Percentiles rank a stretch among this genome's conserved stretches.
Evolutionary conservation across 176 grass and related monocot species (phyloP).

Genomic region (Musa acuminata): DNA sequence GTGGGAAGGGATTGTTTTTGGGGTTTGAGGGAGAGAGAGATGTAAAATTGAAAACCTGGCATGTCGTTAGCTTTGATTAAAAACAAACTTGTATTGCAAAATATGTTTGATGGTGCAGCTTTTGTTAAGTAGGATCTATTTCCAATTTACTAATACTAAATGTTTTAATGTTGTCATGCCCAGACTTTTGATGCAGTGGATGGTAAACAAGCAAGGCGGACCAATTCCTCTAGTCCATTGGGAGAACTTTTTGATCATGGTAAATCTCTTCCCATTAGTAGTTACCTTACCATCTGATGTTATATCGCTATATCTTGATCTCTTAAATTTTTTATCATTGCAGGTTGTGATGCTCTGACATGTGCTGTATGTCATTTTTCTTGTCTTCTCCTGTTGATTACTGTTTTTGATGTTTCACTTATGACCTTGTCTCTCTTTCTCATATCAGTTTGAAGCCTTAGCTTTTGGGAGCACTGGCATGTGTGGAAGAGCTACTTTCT

Average conservation of each 20-base stretch:
- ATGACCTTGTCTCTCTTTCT: conserved; percentile 17
- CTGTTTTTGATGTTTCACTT: neutral
- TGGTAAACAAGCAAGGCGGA: conserved; percentile 99
- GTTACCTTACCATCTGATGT: neutral
- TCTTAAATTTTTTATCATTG: neutral
- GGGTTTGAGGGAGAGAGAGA: neutral
- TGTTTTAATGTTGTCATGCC: conserved; percentile 6
- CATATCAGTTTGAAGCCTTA: conserved; percentile 83
- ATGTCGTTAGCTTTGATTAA: neutral
- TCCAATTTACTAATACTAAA: neutral
- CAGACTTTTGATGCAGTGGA: conserved; percentile 99
- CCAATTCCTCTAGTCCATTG: conserved; percentile 94
- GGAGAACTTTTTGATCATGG: conserved; percentile 99
- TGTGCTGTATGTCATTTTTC: conserved; percentile 67
- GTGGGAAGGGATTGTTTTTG: no score
- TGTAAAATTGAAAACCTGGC: neutral
- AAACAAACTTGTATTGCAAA: neutral
- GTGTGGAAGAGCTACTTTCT: conserved; percentile 76
- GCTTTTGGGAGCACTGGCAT: conserved; percentile 92
- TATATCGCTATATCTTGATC: conserved; percentile 15
- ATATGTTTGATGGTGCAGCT: neutral
- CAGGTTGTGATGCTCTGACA: conserved; percentile 97
- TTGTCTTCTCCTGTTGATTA: conserved; percentile 7
- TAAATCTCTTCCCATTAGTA: conserved; percentile 15
- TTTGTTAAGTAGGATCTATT: neutral